phyloP scores from a whole-genome alignment of 1,284 basidiomycete genomes.

The Sanghuangporus weigelae region DNA sequence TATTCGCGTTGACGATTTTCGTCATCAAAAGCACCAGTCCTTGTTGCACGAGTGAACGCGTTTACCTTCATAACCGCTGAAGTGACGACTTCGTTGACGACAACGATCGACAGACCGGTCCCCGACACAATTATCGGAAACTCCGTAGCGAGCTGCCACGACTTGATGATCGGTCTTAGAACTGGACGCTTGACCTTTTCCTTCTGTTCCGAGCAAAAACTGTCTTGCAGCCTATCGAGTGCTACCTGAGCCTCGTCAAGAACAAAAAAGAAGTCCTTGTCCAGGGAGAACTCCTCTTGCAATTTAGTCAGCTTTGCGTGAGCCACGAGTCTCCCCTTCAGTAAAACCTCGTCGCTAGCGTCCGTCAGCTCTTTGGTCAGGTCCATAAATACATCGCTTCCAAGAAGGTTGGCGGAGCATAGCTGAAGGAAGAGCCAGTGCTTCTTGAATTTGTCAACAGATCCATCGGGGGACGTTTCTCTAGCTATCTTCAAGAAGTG shows the following conservation, averaged over 20 bases:
- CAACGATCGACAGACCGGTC: not conserved
- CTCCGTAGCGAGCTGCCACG: not conserved
- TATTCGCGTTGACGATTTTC: not conserved
- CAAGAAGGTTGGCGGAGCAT: not conserved
- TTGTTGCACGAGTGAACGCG: not conserved
- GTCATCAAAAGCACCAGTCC: not conserved
- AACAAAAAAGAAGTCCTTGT: not conserved
- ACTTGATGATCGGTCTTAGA: not conserved
- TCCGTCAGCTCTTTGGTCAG: not conserved
- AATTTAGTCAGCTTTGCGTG: not conserved
- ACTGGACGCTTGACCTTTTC: not conserved
- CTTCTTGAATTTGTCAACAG: not conserved
- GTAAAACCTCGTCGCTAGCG: not conserved
- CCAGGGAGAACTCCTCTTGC: not conserved
- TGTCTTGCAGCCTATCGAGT: not conserved
- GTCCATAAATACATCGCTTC: not conserved
- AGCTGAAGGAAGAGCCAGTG: not conserved
- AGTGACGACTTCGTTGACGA: not conserved
- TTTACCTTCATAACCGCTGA: not conserved
- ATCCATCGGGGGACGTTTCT: not conserved
- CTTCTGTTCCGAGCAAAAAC: not conserved
- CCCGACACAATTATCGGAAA: not conserved
- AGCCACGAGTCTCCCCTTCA: not conserved
- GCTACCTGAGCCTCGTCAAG: not conserved
- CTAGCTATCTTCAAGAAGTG: not conserved